Evolutionary conservation across 164 flowering plant species (phyloP).

Genomic region (Echeveria elegans): DNA sequence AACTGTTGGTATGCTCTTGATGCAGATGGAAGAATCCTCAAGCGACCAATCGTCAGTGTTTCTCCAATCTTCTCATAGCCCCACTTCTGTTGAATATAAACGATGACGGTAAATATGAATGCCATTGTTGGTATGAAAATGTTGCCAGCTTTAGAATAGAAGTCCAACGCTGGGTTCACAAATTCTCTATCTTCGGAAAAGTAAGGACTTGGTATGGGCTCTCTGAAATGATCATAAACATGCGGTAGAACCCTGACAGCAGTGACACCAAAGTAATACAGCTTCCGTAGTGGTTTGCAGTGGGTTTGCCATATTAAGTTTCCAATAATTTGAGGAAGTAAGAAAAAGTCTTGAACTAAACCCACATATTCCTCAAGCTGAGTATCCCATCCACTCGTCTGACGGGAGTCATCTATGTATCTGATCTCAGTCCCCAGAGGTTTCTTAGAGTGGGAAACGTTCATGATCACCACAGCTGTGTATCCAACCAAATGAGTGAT

Average conservation of each 20-base stretch:
- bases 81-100: conserved; percentile 78
- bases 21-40: conserved; percentile 44
- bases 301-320: conserved; percentile 67
- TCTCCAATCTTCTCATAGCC: conserved; percentile 42
- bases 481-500: conserved; percentile 54
- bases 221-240: conserved; percentile 51
- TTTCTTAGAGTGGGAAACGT: conserved; percentile 25
- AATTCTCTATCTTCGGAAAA: conserved; percentile 62
- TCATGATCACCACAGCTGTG: conserved; percentile 34
- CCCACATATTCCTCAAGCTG: conserved; percentile 76
- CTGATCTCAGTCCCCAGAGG: conserved; percentile 20
- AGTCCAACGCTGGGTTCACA: conserved; percentile 61
- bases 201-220: conserved; percentile 58
- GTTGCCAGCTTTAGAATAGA: conserved; percentile 67
- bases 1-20: conserved; percentile 58
- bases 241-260: conserved; percentile 74
- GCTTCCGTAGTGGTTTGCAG: conserved; percentile 52
- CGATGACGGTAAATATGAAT: conserved; percentile 33
- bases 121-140: conserved; percentile 52
- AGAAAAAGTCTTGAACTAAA: conserved; percentile 73
- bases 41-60: conserved; percentile 24
- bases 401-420: conserved; percentile 21
- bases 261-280: conserved; percentile 64
- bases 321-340: conserved; percentile 81
- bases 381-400: conserved; percentile 46